phyloP scores from a whole-genome alignment of 1,139 yeast species.

The Neolecta irregularis region DNA sequence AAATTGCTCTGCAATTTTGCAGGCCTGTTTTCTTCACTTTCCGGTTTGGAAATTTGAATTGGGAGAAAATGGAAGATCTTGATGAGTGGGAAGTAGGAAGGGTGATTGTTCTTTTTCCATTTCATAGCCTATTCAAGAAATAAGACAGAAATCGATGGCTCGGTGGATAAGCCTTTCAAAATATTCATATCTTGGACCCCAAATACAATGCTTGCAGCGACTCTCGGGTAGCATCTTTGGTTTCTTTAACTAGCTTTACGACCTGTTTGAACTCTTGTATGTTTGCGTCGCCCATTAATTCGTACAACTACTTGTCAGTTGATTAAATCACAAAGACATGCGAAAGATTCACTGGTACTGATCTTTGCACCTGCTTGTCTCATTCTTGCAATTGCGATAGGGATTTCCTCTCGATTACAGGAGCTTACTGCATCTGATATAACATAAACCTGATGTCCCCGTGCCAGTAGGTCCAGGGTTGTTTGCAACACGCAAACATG shows the following conservation, averaged over 20 bases:
- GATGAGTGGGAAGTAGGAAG: too few relatives aligned
- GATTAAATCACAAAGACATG: too few relatives aligned
- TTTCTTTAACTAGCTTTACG: constrained; percentile 17
- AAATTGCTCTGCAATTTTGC: too few relatives aligned
- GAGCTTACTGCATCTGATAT: constrained; percentile 20
- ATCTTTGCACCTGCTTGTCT: constrained; percentile 20
- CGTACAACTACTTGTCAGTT: constrained; percentile 18
- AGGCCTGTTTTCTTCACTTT: too few relatives aligned
- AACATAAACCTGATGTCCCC: constrained; percentile 20
- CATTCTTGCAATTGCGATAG: constrained; percentile 19
- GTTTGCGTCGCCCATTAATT: constrained; percentile 27
- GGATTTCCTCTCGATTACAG: constrained; percentile 18
- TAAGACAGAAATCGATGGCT: too few relatives aligned
- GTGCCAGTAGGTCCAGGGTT: constrained; percentile 18
- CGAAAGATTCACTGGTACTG: constrained; percentile 20
- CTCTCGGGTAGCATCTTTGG: constrained; percentile 14
- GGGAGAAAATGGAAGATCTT: too few relatives aligned
- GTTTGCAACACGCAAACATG: constrained; percentile 22
- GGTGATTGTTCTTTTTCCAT: too few relatives aligned
- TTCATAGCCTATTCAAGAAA: too few relatives aligned
- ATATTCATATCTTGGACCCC: too few relatives aligned
- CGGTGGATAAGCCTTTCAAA: too few relatives aligned
- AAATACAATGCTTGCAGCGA: too few relatives aligned
- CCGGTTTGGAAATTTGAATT: too few relatives aligned
- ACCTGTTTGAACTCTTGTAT: constrained; percentile 16